phyloP scores from a whole-genome alignment of 1,139 yeast species.

The Candida frijolesensis region DNA sequence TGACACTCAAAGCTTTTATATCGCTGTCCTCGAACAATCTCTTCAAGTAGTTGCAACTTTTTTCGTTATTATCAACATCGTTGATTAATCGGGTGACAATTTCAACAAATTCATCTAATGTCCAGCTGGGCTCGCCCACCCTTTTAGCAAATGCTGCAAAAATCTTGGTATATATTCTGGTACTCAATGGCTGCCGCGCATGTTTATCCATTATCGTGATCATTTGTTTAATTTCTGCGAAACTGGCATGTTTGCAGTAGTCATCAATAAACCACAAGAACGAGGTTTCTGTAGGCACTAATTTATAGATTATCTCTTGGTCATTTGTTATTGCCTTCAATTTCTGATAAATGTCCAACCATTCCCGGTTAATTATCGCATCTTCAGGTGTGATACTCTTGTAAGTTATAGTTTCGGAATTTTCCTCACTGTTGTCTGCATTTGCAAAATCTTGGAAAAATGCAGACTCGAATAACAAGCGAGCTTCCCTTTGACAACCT shows the following conservation, averaged over 20 bases:
- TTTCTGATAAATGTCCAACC: conserved; percentile 22
- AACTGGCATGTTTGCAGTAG: conserved; percentile 15
- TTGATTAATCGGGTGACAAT: conserved; percentile 3
- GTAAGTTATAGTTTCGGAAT: conserved; percentile 8
- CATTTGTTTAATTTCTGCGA: conserved; percentile 18
- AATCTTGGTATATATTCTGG: conserved; percentile 20
- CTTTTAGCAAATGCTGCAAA: conserved; percentile 5
- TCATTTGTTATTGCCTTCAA: conserved; percentile 29
- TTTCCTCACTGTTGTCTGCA: conserved; percentile 3
- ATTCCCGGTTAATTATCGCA: conserved; percentile 17
- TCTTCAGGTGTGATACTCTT: conserved; percentile 24
- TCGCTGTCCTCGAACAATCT: background rate
- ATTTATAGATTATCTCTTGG: conserved; percentile 11
- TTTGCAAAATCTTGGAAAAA: conserved; percentile 5
- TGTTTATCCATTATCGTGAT: conserved; percentile 21
- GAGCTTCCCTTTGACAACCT: conserved; percentile 14
- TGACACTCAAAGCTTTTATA: background rate
- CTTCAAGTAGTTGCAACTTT: background rate
- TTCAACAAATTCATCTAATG: conserved; percentile 5
- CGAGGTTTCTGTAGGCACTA: conserved; percentile 30
- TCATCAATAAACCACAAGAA: conserved; percentile 25
- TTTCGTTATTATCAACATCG: conserved; percentile 5
- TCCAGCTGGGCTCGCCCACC: conserved; percentile 3
- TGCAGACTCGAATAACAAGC: conserved; percentile 12
- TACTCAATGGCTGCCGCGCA: conserved; percentile 29